Evolutionary conservation across 2,329 filamentous ascomycete genomes (phyloP), one percentile per base, ranked within the genome.

Genomic region (Nemania serpens): DNA sequence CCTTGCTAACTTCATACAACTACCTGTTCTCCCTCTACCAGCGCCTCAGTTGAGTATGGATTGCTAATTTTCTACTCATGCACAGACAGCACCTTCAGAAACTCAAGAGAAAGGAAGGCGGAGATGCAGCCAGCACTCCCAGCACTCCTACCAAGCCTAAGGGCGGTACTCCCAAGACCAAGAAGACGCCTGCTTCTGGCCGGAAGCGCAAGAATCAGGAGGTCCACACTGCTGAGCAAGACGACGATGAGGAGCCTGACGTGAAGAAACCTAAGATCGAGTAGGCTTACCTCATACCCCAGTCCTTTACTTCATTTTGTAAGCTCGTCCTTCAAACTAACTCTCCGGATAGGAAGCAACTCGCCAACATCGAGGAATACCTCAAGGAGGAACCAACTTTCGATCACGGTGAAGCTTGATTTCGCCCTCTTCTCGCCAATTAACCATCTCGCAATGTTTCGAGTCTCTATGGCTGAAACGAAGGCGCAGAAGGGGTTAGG

Each of bases 21-120:
- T 64, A 34, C n/a, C 13, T 36, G 5, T 62, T 51, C 5, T 43
- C 61, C 46, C 62, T 70, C 65, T 71, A 59, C 41, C n/a, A 2
- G 2, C 29, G 20, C 37, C 29, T 55, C 45, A 5, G 10, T 20
- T 18, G 3, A 3, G 5, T 34, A 11, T 4, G 36, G 17, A 42
- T 50, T 55, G 34, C 67, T 69, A 58, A 69, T 56, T 34, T 22
- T n/a, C 2, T 6, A 20, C 13, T 20, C 15, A 41, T 42, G 36
- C 55, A 54, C 50, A 81, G 79, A 47, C 79, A 81, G 66, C 79
- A 82, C 36, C 74, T 82, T 7, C 77, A 79, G 64, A 81, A 81
- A 65, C 73, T 81, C 41, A 77, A 77, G 70, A 63, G 66, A 25
- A 66, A 71, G 50, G 68, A 70, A n/a, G n/a, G n/a, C 10, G 64